These are phyloP conservation scores for Salvia sclarea DNA, from an alignment of 305 asterid species.

Conservation along the genomic window DNA sequence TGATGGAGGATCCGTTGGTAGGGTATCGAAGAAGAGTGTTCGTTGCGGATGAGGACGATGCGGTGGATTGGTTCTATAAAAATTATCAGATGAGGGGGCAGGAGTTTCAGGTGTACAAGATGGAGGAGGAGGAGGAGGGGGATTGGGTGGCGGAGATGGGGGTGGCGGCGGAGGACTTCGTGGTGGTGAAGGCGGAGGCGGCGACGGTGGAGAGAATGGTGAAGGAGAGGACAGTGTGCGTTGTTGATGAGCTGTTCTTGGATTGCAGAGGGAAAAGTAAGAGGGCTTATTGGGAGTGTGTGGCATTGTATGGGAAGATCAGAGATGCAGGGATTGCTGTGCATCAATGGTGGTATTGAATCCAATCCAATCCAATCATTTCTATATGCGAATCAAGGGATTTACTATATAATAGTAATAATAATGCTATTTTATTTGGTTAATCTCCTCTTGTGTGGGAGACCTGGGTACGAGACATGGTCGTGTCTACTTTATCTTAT, in stretches of 20 bases:
- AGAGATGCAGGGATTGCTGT: slow-evolving; percentile 77
- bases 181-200: slow-evolving; percentile 75
- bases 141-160: slow-evolving; percentile 45
- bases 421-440: too few species aligned
- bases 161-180: slow-evolving; percentile 54
- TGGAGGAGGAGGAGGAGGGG: slow-evolving; percentile 35
- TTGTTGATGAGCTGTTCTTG: slow-evolving; percentile 69
- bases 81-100: slow-evolving; percentile 63
- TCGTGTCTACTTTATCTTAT: too few species aligned
- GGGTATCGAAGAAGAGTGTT: slow-evolving; percentile 59
- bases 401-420: too few species aligned
- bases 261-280: slow-evolving; percentile 57
- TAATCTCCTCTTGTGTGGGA: too few species aligned
- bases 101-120: slow-evolving; percentile 50
- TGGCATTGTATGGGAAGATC: slow-evolving; percentile 61
- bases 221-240: slow-evolving; percentile 43
- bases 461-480: too few species aligned
- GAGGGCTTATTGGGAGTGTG: slow-evolving; percentile 78
- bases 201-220: slow-evolving; percentile 60
- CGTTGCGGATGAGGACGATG: slow-evolving; percentile 65
- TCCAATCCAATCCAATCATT: too few species aligned
- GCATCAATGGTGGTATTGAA: slow-evolving; percentile 76
- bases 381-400: too few species aligned
- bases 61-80: slow-evolving; percentile 60
- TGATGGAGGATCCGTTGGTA: slow-evolving; percentile 52